A percentile compares a stretch with the other conserved stretches of the same genome.
These are phyloP conservation scores for Globisporangium paroecandrum DNA, from an alignment of 352 stramenopile species.

Conservation along the genomic window DNA sequence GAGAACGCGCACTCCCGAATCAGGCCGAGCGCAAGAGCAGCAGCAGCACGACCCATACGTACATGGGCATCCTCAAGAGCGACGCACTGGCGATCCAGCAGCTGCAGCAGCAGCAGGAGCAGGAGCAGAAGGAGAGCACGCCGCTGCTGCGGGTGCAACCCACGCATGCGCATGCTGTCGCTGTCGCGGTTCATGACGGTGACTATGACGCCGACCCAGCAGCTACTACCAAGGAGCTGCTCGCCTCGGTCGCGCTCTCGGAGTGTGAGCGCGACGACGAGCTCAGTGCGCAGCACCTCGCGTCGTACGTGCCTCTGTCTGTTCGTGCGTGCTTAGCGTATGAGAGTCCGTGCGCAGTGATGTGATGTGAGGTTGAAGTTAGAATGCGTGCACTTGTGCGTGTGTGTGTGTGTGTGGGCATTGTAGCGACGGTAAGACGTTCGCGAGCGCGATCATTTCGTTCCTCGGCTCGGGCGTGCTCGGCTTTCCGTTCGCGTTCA, in stretches of 20 bases:
- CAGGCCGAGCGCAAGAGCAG: neutral
- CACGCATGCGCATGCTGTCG: neutral
- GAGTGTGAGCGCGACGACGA: neutral
- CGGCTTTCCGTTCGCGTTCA: constrained; percentile 90
- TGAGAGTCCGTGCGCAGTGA: no score
- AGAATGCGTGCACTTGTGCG: neutral
- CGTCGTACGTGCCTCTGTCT: constrained; percentile 29
- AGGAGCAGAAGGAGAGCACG: neutral
- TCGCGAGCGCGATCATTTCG: constrained; percentile 82
- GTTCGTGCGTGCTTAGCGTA: no score
- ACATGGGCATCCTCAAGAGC: constrained; percentile 9
- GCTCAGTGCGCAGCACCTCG: constrained; percentile 25
- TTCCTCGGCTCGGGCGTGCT: constrained; percentile 91
- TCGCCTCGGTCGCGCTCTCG: neutral
- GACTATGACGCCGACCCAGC: neutral
- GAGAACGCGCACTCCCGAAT: neutral
- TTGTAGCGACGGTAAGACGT: constrained; percentile 50
- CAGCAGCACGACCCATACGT: neutral
- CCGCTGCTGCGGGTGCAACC: neutral
- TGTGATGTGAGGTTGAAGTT: no score
- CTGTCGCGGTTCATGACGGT: neutral
- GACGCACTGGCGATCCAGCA: neutral
- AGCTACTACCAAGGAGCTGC: neutral
- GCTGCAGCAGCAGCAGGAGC: neutral
- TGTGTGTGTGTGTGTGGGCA: neutral